phyloP scores from a whole-genome alignment of 2,329 filamentous ascomycete species.

The Fusarium pseudocircinatum region DNA sequence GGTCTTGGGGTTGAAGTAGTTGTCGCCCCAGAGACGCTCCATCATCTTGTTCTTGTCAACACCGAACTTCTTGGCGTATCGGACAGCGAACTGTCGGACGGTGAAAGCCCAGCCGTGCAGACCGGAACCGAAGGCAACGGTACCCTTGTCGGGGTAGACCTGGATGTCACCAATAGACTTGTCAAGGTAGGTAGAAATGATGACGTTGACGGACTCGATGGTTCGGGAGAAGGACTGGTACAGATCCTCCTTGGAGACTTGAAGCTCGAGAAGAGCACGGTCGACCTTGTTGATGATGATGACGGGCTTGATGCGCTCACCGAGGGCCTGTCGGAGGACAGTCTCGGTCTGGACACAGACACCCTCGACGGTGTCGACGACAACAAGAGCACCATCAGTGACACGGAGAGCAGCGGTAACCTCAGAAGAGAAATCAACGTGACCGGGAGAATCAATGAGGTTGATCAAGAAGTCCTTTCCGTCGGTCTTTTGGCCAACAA shows the following conservation, averaged over 20 bases:
- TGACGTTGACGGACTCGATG: conserved; percentile 99
- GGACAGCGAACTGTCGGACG: conserved; percentile 93
- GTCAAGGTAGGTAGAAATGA: conserved; percentile 99
- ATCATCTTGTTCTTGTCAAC: conserved; percentile 99
- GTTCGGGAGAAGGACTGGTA: conserved; percentile 99
- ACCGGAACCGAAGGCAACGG: conserved; percentile 98
- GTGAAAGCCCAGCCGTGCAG: conserved; percentile 99
- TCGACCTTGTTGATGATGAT: conserved; percentile 99
- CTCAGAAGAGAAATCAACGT: conserved; percentile 99
- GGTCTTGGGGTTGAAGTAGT: conserved; percentile 99
- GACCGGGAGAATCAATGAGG: conserved; percentile 99
- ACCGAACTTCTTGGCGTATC: conserved; percentile 99
- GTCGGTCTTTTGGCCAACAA: conserved; percentile 84
- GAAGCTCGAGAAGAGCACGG: conserved; percentile 97
- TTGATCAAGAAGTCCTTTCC: conserved; percentile 99
- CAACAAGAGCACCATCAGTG: conserved; percentile 98
- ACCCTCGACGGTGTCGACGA: conserved; percentile 99
- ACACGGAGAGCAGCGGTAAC: conserved; percentile 99
- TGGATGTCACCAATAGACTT: conserved; percentile 97
- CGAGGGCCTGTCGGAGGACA: conserved; percentile 96
- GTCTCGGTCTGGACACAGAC: conserved; percentile 99
- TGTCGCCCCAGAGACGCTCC: conserved; percentile 99
- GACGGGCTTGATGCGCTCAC: conserved; percentile 99
- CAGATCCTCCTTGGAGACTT: conserved; percentile 98
- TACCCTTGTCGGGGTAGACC: conserved; percentile 97